Evolutionary conservation across 371 early-diverging fungal genomes (phyloP), one percentile per base, ranked within the genome.

Genomic region (Circinella minor): DNA sequence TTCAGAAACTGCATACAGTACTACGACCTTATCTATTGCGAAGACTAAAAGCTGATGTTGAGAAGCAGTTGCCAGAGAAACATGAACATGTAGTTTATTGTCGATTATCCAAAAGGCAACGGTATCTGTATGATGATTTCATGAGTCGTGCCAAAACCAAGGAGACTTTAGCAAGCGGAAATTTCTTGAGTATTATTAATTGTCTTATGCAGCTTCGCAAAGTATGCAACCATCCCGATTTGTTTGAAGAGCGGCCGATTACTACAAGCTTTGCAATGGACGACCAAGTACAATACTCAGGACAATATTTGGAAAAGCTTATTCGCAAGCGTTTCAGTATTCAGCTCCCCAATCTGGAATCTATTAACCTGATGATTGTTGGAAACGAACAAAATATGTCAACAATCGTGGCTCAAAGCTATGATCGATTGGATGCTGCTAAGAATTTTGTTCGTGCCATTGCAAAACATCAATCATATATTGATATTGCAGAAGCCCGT

Each of bases 141-240:
- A 93, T 93, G 93, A 82, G 91, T 39, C 90, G 95, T 14, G 87
- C 91, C 43, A 91, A 91, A 75, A 95, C 95, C 17, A 88, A 87
- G 60, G 91, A 93, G 63, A 90, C 91, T 1, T 73, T 96, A 54
- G 87, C 86, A 10, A 83, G 90, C 4, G 93, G 94, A 27, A 89
- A 92, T 71, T 93, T 92, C 64, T 61, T 94, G 71, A 90, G 90
- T 68, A 93, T 98, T 68, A 95, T 96, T 81, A 94, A 94, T 72
- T 93, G 94, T 46, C 79, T 99, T 73, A 96, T 97, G 97, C 96
- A 98, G 79, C 85, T 99, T 27, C 92, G 98, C 59, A 98, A 98
- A 77, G 96, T 96, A 15, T 99, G 99, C 75, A 98, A 97, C 68
- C 99, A 99, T 69, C 99, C 99, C 0, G 95, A 95, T 77, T 81